These are phyloP conservation scores for Penicillium silybi DNA, from an alignment of 495 filamentous ascomycete genomes.

Conservation along the genomic window DNA sequence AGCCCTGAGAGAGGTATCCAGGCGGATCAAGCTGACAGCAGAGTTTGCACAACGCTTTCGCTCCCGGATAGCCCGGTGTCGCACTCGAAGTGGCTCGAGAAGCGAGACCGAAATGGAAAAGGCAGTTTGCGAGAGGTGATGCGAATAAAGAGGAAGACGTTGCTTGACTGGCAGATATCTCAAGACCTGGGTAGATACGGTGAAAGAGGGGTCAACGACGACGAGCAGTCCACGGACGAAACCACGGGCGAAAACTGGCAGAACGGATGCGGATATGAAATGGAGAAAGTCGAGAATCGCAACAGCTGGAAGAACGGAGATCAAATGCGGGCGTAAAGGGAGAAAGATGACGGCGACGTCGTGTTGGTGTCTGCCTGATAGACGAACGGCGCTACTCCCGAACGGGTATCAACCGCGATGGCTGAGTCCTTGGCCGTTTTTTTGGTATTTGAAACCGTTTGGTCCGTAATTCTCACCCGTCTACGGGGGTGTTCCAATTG, in stretches of 20 bases:
- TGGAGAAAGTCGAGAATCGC: not conserved
- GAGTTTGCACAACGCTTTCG: not conserved
- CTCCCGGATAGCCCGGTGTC: not conserved
- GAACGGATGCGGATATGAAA: not conserved
- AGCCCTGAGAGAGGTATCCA: not conserved
- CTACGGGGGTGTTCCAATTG: no score
- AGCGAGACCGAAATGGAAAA: not conserved
- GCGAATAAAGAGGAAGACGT: not conserved
- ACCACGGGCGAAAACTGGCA: not conserved
- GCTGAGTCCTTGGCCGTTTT: slow-evolving; percentile 15
- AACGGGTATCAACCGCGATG: slow-evolving; percentile 15
- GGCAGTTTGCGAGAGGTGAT: not conserved
- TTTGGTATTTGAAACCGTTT: not conserved
- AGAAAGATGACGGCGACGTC: slow-evolving; percentile 12
- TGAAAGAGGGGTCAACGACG: not conserved
- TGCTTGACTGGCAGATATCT: not conserved
- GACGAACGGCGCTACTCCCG: slow-evolving; percentile 28
- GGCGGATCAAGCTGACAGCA: not conserved
- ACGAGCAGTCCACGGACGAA: not conserved
- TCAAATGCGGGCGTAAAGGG: not conserved
- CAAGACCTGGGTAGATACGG: not conserved
- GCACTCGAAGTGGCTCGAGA: not conserved
- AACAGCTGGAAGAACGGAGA: not conserved
- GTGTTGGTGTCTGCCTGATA: slow-evolving; percentile 44
- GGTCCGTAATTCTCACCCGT: not conserved